Base-by-base conservation (phyloP, 176 grass and related monocot genomes). In the Neostapfia colusana region DNA sequence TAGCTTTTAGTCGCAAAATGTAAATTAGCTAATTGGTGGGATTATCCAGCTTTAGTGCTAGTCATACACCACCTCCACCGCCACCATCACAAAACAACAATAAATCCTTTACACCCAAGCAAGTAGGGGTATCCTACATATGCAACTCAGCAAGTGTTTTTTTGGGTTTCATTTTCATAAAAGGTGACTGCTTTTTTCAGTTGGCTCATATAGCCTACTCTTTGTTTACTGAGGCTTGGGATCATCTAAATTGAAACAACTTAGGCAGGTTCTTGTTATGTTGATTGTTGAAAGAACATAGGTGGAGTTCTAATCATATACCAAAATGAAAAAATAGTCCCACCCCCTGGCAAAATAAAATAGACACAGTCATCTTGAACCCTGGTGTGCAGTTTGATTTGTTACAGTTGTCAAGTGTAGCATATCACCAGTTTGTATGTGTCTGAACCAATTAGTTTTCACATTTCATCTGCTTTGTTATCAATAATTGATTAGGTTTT, bases 341-440 rank as follows among this genome's bases (percentile, higher is more conserved):
- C 44, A 26, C 5, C 10, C 15, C 44, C 6, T 77, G 44, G 57
- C 11, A 78, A 35, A 37, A 18, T 72, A 70, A 23, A 35, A 35
- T 65, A 36, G 65, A 42, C 50, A 3, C 25, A 26, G 28, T 65
- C 16, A 71, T 43, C 55, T 54, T 20, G 24, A 46, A 65, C 10
- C 37, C 25, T 36, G 14, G 9, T 1, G 26, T 63, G 38, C 39
- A 79, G 10, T 77, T 85, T 16, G 59, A 16, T 71, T 79, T 27
- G 68, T 6, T 73, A 18, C 50, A 58, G 23, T 45, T 20, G 8
- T 71, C 46, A 10, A 68, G 12, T 67, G 20, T 34, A 73, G 38
- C 4, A n/a, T 25, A 41, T 40, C 18, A n/a, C 60, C 31, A 66
- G 24, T 5, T 72, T 73, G 28, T 36, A 10, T 28, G 53, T 66